These are phyloP conservation scores for Xylaria flabelliformis DNA, from an alignment of 495 filamentous ascomycete species.

Conservation along the genomic window DNA sequence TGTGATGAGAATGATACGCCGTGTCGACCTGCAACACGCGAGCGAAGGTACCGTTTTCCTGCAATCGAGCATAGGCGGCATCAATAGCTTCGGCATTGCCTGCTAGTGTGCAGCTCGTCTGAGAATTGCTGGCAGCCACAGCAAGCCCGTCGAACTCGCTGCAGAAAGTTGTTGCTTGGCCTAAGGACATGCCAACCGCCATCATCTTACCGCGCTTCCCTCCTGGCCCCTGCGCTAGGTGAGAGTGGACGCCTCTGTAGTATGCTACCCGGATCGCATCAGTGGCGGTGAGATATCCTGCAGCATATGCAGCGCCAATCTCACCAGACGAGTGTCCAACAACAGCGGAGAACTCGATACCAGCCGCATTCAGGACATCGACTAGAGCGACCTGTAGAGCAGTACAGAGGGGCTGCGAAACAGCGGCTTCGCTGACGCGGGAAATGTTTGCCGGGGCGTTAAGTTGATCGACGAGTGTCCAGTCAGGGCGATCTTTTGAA, in stretches of 20 bases:
- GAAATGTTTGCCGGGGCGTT: constrained; percentile 35
- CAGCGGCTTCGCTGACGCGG: constrained; percentile 42
- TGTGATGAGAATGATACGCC: constrained; percentile 60
- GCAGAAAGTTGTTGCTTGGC: constrained; percentile 48
- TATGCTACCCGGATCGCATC: constrained; percentile 34
- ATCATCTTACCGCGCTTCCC: constrained; percentile 53
- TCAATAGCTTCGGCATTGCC: constrained; percentile 47
- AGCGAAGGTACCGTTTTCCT: constrained; percentile 39
- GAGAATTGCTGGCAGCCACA: constrained; percentile 53
- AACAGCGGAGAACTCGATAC: constrained; percentile 52
- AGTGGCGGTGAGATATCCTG: constrained; percentile 42
- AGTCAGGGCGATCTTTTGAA: constrained; percentile 49
- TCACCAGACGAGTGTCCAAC: constrained; percentile 64
- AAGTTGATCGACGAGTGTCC: constrained; percentile 54
- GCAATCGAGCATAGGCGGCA: constrained; percentile 33
- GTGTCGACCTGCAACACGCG: constrained; percentile 44
- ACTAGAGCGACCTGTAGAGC: constrained; percentile 56
- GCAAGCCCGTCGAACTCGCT: constrained; percentile 39
- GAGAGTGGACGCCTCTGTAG: constrained; percentile 47
- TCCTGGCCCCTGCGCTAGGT: constrained; percentile 20
- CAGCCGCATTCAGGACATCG: constrained; percentile 50
- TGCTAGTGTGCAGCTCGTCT: constrained; percentile 49
- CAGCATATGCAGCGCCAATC: constrained; percentile 57
- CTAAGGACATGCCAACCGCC: constrained; percentile 48
- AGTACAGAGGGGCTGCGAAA: constrained; percentile 56